Base-by-base conservation (phyloP, 1,139 yeast species). In the Kazachstania sp. region DNA sequence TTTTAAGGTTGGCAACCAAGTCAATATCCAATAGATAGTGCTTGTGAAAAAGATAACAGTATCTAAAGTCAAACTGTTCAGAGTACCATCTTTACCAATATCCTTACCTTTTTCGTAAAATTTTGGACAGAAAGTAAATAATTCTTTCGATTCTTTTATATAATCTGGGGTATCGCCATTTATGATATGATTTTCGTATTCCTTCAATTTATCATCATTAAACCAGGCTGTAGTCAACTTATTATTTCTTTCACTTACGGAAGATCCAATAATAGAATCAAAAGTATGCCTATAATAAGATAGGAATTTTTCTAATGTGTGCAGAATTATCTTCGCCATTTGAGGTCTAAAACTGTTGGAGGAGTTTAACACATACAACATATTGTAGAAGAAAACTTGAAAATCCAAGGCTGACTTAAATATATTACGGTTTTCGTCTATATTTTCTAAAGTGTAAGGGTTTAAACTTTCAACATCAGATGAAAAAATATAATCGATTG, bases 281-380 rank as follows among this genome's bases (percentile, higher is more conserved):
- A 66, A 62, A 49, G 64, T 50, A 45, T 58, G 54, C 48, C 60
- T 51, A 58, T 66, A 61, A 50, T 65, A 59, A 34, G 53, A 45
- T 55, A 62, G 65, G 51, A 67, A 57, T 47, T 62, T 52, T 39
- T 63, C 58, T 54, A 70, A 53, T 48, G 68, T 50, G 46, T 70
- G 61, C 49, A 79, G 63, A 6, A 77, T 71, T 12, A 76, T 64
- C 23, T 68, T 66, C 34, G 78, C 74, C 57, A 77, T 77, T 18
- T 77, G 79, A 32, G 68, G 66, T 51, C 85, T 70, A 57, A 73
- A 81, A 28, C 73, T 69, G 43, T 79, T 67, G 0, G 87, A 76
- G 1, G 90, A 81, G 59, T 82, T 83, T 51, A 83, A 67, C 1
- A 77, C 69, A 45, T 73, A 71, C 51, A 86, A 75, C 7, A 79